Evolutionary conservation across 345 rosid genomes (phyloP).

Genomic region (Ricinus communis): DNA sequence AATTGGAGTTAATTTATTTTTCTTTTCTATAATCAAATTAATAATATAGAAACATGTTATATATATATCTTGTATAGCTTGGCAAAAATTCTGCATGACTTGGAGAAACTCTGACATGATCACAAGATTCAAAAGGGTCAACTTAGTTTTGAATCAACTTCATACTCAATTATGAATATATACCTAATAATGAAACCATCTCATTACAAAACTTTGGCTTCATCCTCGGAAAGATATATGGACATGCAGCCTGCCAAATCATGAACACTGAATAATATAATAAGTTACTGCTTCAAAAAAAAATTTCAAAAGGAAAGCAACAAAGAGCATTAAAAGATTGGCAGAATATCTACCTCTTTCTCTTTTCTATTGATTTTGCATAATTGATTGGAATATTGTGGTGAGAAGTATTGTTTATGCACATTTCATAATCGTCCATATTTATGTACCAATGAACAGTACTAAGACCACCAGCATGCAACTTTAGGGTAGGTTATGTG

Average conservation of each 20-base stretch:
- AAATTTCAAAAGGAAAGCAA: constrained; percentile 6
- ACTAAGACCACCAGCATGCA: no score
- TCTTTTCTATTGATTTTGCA: no score
- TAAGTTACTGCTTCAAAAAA: not conserved
- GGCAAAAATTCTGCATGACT: not conserved
- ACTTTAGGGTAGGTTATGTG: not conserved
- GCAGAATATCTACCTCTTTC: not conserved
- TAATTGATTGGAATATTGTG: no score
- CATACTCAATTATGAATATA: not conserved
- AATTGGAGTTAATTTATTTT: not conserved
- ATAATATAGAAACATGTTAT: no score
- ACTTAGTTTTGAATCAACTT: not conserved
- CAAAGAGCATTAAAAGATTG: not conserved
- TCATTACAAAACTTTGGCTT: constrained; percentile 2
- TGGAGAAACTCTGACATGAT: not conserved
- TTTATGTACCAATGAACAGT: no score
- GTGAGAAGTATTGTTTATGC: no score
- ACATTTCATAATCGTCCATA: no score
- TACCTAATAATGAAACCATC: not conserved
- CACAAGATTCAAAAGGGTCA: constrained; percentile 3
- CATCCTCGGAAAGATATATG: not conserved
- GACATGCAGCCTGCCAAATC: not conserved
- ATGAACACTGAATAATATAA: constrained; percentile 3
- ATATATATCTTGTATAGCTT: not conserved
- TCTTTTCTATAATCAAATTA: not conserved